Percentiles rank a stretch among this genome's conserved stretches.
phyloP scores from a whole-genome alignment of 805 yeast species.

The Wickerhamiella lipophila region DNA sequence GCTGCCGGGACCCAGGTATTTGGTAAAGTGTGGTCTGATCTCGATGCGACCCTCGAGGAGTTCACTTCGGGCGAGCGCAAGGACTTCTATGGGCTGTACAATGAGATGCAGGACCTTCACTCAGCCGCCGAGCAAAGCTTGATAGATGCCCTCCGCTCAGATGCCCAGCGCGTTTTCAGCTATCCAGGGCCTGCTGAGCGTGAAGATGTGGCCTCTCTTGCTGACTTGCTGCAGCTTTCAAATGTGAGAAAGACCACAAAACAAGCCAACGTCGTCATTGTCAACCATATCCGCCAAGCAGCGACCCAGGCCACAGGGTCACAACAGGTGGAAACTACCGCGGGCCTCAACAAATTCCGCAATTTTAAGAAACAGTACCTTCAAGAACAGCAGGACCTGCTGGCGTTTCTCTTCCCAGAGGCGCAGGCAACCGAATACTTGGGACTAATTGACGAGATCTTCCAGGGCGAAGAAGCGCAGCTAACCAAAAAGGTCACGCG shows the following conservation, averaged over 20 bases:
- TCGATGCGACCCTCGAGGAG: conserved; percentile 21
- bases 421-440: conserved; percentile 1
- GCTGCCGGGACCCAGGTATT: conserved; percentile 26
- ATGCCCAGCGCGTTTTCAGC: conserved; percentile 2
- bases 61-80: conserved; percentile 21
- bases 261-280: background rate
- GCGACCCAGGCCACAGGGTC: conserved; percentile 10
- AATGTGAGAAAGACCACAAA: background rate
- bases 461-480: conserved; percentile 13
- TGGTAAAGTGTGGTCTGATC: conserved; percentile 29
- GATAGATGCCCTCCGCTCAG: background rate
- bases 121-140: background rate
- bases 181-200: background rate
- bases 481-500: conserved; percentile 24
- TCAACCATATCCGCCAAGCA: conserved; percentile 1
- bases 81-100: conserved; percentile 7
- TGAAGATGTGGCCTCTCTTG: conserved; percentile 4
- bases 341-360: conserved; percentile 18
- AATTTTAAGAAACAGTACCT: conserved; percentile 14
- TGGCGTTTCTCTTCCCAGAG: conserved; percentile 1
- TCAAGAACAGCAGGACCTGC: background rate
- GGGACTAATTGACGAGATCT: conserved; percentile 11
- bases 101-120: conserved; percentile 1
- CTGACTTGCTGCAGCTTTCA: background rate
- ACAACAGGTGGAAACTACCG: conserved; percentile 6